These are phyloP conservation scores for Cladosporium phlei DNA, from an alignment of 2,329 filamentous ascomycete genomes.

Conservation along the genomic window DNA sequence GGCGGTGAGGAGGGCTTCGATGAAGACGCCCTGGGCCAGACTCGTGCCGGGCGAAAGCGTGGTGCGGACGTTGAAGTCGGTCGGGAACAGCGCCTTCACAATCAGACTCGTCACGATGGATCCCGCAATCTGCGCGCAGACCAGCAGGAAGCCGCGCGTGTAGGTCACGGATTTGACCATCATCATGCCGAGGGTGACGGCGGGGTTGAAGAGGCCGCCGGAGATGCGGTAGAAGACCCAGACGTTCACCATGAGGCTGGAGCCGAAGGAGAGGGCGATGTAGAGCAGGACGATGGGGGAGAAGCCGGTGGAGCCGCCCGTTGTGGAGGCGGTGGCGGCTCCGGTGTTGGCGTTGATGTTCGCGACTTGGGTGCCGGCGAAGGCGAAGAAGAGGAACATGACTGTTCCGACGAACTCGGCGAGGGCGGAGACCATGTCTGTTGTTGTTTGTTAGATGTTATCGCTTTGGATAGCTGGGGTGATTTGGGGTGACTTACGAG, in stretches of 20 bases:
- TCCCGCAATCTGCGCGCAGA: slow-evolving; percentile 55
- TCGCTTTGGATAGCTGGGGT: no score
- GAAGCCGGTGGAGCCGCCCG: slow-evolving; percentile 20
- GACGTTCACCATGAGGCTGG: slow-evolving; percentile 34
- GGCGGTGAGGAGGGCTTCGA: slow-evolving; percentile 63
- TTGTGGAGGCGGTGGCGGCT: slow-evolving; percentile 10
- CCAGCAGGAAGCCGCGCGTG: slow-evolving; percentile 48
- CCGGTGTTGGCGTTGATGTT: slow-evolving; percentile 38
- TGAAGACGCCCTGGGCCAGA: slow-evolving; percentile 57
- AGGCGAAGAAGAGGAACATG: slow-evolving; percentile 47
- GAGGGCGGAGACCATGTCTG: slow-evolving; percentile 24
- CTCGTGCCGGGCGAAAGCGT: slow-evolving; percentile 49
- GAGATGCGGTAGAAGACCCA: slow-evolving; percentile 32
- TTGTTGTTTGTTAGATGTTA: not conserved
- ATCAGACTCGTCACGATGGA: slow-evolving; percentile 57
- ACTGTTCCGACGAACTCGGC: slow-evolving; percentile 52
- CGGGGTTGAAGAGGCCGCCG: slow-evolving; percentile 30
- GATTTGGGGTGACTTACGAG: slow-evolving; percentile 20
- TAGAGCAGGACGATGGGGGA: slow-evolving; percentile 21
- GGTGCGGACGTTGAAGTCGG: slow-evolving; percentile 53
- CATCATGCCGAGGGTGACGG: slow-evolving; percentile 55
- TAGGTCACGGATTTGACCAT: slow-evolving; percentile 54
- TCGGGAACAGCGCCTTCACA: slow-evolving; percentile 54
- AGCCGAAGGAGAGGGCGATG: slow-evolving; percentile 33
- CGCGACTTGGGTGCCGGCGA: slow-evolving; percentile 44